Conservation (phyloP, 2,329 filamentous ascomycete species). For the Trichoderma guizhouense region DNA sequence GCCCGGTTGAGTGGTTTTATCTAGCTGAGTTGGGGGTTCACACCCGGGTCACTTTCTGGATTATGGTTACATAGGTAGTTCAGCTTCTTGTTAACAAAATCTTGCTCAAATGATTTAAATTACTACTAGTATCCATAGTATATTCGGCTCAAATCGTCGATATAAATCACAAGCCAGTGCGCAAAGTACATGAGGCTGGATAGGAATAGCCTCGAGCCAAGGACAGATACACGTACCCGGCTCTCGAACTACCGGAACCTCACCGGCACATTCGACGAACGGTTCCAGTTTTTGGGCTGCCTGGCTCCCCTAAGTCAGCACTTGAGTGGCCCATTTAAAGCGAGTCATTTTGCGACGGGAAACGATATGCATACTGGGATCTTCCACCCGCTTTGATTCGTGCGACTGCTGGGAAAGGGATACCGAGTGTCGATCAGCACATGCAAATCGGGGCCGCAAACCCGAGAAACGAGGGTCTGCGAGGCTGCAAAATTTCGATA, state of each 20-base stretch:
- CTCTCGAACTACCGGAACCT: neutral
- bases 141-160: neutral
- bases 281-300: neutral
- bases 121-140: neutral
- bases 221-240: neutral
- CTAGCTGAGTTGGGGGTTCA: neutral
- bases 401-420: neutral
- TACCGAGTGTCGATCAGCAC: neutral
- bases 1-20: neutral
- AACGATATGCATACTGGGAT: constrained; percentile 2
- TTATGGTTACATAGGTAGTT: neutral
- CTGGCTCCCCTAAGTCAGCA: neutral
- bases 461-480: neutral
- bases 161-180: neutral
- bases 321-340: neutral
- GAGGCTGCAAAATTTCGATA: neutral
- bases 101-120: neutral
- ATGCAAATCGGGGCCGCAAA: constrained; percentile 3
- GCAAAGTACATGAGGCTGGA: neutral
- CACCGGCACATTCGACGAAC: neutral
- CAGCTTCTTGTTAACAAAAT: neutral
- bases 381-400: neutral
- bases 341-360: constrained; percentile 13
- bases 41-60: neutral
- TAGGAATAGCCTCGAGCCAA: neutral